Conservation (phyloP, 106 monocot species). For the Cymbidium sinense region DNA sequence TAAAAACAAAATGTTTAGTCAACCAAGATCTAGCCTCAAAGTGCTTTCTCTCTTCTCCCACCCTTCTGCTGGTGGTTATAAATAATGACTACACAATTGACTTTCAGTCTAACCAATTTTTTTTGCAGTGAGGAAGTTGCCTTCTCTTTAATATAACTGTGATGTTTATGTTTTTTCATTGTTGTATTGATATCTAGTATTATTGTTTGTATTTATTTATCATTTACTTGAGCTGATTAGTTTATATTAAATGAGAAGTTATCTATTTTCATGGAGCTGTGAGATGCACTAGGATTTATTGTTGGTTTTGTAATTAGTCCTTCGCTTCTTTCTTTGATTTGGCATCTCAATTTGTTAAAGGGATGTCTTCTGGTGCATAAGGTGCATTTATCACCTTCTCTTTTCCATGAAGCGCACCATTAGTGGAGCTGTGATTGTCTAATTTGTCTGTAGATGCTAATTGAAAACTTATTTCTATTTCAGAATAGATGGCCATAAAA, state of each 20-base stretch:
- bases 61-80: not conserved
- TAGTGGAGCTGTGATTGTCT: not conserved
- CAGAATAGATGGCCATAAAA: conserved; percentile 86
- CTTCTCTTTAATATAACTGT: not conserved
- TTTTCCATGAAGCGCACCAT: not conserved
- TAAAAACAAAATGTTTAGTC: not conserved
- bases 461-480: conserved; percentile 8
- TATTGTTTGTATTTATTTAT: not conserved
- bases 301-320: not conserved
- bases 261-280: not conserved
- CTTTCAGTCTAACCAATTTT: not conserved
- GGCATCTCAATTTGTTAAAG: not conserved
- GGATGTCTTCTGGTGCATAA: not conserved
- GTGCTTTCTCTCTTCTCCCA: not conserved
- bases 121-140: not conserved
- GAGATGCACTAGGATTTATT: not conserved
- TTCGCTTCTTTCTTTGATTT: not conserved
- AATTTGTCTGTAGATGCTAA: not conserved
- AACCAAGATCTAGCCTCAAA: not conserved
- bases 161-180: not conserved
- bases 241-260: not conserved
- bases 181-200: not conserved
- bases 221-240: not conserved
- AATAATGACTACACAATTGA: not conserved
- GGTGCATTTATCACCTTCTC: not conserved